phyloP scores from a whole-genome alignment of 768 basidiomycete genomes.

The Pulveroboletus ravenelii region DNA sequence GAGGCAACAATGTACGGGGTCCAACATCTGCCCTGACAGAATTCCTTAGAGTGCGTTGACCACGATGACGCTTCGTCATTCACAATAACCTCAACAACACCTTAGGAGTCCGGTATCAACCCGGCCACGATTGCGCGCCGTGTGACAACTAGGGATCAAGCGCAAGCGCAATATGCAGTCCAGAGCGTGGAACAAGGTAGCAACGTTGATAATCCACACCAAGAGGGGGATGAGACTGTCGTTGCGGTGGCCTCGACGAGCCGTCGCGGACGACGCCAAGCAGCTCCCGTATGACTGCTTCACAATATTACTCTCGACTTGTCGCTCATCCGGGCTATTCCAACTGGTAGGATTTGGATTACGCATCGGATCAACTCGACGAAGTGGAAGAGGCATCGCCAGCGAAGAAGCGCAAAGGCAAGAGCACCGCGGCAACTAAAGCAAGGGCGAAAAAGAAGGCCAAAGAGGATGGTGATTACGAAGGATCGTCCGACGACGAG shows the following conservation, averaged over 20 bases:
- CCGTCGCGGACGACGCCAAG: constrained; percentile 14
- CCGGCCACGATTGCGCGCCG: constrained; percentile 38
- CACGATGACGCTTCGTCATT: not conserved
- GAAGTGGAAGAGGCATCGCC: constrained; percentile 44
- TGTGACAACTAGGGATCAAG: constrained; percentile 28
- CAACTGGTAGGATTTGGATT: constrained; percentile 34
- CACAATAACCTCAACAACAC: constrained; percentile 15
- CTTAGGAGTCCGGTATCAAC: constrained; percentile 51
- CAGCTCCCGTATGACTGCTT: constrained; percentile 6
- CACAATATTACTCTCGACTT: not conserved
- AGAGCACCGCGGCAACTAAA: constrained; percentile 38
- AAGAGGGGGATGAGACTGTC: not conserved
- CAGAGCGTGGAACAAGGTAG: constrained; percentile 2
- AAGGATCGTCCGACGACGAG: constrained; percentile 57
- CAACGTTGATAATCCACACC: not conserved
- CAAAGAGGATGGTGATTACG: constrained; percentile 45
- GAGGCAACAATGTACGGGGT: constrained; percentile 62
- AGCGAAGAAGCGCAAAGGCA: constrained; percentile 51
- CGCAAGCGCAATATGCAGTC: constrained; percentile 29
- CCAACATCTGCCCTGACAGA: constrained; percentile 82
- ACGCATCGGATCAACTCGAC: constrained; percentile 75
- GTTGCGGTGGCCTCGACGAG: constrained; percentile 7
- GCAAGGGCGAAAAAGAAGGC: constrained; percentile 35
- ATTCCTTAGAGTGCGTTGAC: constrained; percentile 58
- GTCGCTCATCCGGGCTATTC: not conserved